Evolutionary conservation across 179 eudicot genomes (phyloP), one percentile per base, ranked within the genome.

Genomic region (Pouteria campechiana): DNA sequence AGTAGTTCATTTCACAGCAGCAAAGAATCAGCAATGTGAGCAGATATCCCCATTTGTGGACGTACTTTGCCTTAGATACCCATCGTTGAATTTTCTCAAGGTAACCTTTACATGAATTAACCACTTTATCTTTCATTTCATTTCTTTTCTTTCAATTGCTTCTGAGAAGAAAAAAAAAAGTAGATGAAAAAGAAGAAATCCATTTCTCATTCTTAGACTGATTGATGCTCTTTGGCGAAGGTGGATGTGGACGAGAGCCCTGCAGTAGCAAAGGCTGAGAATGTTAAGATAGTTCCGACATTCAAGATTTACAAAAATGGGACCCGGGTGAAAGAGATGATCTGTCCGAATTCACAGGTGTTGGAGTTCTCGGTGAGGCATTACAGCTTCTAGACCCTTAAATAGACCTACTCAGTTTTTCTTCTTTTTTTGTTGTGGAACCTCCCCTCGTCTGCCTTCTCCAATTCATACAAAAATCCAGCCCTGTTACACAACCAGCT

Each of bases 301-400:
- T 50, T 90, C 69, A 90, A 79, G 70, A 70, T 90, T 34, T 90
- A 82, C 75, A 82, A 64, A 61, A 75, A 71, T 3, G 92, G 94
- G 15, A 60, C 31, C 50, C 67, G 79, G 27, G 67, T 87, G 38
- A 82, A 86, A 58, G 92, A 82, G 64, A 73, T 86, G 50, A 55
- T 82, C 22, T 72, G 72, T 60, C 94, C 98, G 1, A 86, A 76
- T 39, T 69, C 63, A 20, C 83, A 79, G 23, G 63, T 68, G 54
- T 54, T 90, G 67, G 98, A 90, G 63, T 73, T 85, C 10, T 79
- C 84, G 50, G 87, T 86, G 68, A 75, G 81, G 68, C 94, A 86
- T 55, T 82, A 82, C 39, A 71, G 88, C 59, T 37, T 66, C 23
- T 77, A 70, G 61, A 52, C n/a, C n/a, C n/a, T n/a, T n/a, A n/a